Conservation (phyloP, 2,329 filamentous ascomycete species). For the Aspergillus sp. region DNA sequence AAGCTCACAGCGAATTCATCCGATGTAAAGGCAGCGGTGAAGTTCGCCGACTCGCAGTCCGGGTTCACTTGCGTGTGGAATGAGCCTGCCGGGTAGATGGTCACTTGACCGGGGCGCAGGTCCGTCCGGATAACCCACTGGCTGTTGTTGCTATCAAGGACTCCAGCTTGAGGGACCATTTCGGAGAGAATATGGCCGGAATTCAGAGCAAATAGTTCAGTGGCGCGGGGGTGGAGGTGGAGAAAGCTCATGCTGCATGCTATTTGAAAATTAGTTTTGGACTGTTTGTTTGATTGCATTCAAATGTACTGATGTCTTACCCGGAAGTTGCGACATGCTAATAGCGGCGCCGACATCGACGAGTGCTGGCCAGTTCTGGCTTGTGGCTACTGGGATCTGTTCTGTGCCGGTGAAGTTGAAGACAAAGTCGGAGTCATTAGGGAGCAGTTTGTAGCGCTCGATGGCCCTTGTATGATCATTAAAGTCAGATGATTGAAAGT, state of each 20-base stretch:
- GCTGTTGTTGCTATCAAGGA: constrained; percentile 17
- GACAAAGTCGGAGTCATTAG: constrained; percentile 25
- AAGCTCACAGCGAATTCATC: constrained; percentile 27
- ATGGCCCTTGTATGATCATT: constrained; percentile 15
- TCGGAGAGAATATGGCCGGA: constrained; percentile 22
- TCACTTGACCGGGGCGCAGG: constrained; percentile 23
- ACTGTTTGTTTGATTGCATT: not conserved
- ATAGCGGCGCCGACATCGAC: constrained; percentile 21
- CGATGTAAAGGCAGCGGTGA: constrained; percentile 25
- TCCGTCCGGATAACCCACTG: constrained; percentile 23
- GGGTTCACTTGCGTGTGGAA: constrained; percentile 32
- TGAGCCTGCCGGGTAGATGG: constrained; percentile 28
- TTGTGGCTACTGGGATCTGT: constrained; percentile 19
- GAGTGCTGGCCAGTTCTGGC: constrained; percentile 23
- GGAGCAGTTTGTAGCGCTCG: constrained; percentile 27
- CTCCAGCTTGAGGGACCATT: constrained; percentile 24
- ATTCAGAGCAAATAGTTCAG: constrained; percentile 24
- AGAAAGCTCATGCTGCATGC: constrained; percentile 30
- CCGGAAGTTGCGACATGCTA: constrained; percentile 22
- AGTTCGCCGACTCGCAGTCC: constrained; percentile 28
- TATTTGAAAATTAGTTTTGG: constrained; percentile 8
- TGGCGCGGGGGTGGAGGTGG: constrained; percentile 29
- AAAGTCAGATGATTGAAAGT: not conserved
- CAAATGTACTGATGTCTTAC: constrained; percentile 9
- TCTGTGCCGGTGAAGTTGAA: constrained; percentile 21